These are phyloP conservation scores for Leptographium galeiforme DNA, from an alignment of 2,329 filamentous ascomycete genomes.

Conservation along the genomic window DNA sequence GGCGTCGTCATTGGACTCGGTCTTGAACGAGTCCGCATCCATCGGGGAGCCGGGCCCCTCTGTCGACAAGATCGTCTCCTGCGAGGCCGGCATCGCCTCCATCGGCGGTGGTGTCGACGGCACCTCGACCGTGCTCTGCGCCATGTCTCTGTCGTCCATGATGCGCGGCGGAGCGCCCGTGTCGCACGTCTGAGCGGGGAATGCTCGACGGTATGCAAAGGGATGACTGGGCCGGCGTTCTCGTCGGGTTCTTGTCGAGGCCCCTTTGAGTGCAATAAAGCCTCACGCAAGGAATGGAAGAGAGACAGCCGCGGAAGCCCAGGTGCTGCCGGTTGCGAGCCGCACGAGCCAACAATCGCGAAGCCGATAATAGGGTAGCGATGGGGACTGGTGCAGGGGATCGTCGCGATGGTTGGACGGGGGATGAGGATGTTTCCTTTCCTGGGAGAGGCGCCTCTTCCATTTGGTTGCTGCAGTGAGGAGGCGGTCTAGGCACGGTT, in stretches of 20 bases:
- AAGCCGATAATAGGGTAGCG: neutral
- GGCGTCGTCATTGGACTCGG: conserved; percentile 20
- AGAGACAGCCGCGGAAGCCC: too few relatives aligned
- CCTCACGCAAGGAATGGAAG: too few relatives aligned
- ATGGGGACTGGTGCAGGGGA: neutral
- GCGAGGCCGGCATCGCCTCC: conserved; percentile 25
- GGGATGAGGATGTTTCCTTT: neutral
- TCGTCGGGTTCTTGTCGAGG: neutral
- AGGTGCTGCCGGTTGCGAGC: too few relatives aligned
- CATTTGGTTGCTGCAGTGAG: conserved; percentile 2
- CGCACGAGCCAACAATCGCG: too few relatives aligned
- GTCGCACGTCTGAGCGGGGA: neutral
- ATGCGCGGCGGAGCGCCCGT: neutral
- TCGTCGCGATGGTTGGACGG: neutral
- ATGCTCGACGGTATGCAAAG: neutral
- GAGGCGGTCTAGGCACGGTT: neutral
- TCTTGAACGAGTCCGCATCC: conserved; percentile 32
- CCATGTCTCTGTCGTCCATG: neutral
- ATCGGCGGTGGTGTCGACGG: conserved; percentile 21
- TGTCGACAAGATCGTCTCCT: conserved; percentile 44
- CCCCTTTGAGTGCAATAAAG: too few relatives aligned
- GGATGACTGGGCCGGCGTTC: too few relatives aligned
- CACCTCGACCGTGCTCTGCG: conserved; percentile 16
- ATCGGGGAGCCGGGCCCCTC: conserved; percentile 39
- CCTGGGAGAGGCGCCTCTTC: neutral